Conservation (phyloP, 2,329 filamentous ascomycete species). For the Penicillium sp. region DNA sequence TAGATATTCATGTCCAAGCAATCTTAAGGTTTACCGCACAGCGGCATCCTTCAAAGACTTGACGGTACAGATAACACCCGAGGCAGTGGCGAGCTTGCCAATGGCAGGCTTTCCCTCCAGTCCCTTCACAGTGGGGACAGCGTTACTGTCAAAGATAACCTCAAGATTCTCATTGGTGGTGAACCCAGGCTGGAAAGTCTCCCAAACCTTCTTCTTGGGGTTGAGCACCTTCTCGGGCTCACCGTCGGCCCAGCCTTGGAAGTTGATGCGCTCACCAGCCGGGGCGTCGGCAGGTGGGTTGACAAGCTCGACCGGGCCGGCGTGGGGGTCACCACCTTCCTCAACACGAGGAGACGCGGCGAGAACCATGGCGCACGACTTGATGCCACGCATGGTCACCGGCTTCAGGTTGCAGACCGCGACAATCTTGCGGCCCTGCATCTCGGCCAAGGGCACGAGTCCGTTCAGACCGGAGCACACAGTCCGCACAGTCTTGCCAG, state of each 20-base stretch:
- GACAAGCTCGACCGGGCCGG: slow-evolving; percentile 86
- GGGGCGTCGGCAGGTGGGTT: slow-evolving; percentile 69
- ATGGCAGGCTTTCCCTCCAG: slow-evolving; percentile 53
- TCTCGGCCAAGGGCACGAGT: slow-evolving; percentile 83
- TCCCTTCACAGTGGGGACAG: slow-evolving; percentile 68
- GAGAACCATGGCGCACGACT: slow-evolving; percentile 81
- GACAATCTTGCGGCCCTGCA: slow-evolving; percentile 93
- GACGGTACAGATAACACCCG: slow-evolving; percentile 75
- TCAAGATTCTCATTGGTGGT: slow-evolving; percentile 75
- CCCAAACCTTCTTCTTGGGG: slow-evolving; percentile 99
- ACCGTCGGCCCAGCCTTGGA: slow-evolving; percentile 80
- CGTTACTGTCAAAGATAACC: slow-evolving; percentile 77
- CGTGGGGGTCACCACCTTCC: slow-evolving; percentile 80
- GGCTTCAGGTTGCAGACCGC: slow-evolving; percentile 98
- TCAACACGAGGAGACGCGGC: slow-evolving; percentile 80
- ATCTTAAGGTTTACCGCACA: slow-evolving; percentile 60
- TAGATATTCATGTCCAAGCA: no score
- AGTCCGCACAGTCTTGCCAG: slow-evolving; percentile 85
- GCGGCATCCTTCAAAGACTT: slow-evolving; percentile 71
- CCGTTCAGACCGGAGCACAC: slow-evolving; percentile 97
- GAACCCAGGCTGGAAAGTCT: slow-evolving; percentile 92
- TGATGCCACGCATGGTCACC: slow-evolving; percentile 94
- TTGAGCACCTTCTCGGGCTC: slow-evolving; percentile 91
- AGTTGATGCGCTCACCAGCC: slow-evolving; percentile 83
- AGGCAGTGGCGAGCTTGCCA: slow-evolving; percentile 65